These are phyloP conservation scores for Rhododendron molle DNA, from an alignment of 148 eudicot genomes.

Conservation along the genomic window DNA sequence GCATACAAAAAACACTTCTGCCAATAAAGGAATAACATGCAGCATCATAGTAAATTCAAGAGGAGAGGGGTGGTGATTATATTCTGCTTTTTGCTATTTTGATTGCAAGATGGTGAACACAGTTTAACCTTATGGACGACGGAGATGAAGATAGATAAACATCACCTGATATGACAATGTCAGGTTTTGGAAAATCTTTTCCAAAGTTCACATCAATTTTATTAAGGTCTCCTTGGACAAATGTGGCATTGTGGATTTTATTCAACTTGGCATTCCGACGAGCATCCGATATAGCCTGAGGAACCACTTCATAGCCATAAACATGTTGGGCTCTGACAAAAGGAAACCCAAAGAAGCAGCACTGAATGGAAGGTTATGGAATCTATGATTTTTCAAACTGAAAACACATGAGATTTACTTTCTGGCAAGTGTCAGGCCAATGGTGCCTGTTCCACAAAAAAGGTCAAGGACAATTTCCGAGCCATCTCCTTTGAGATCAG, in stretches of 20 bases:
- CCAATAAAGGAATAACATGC: not conserved
- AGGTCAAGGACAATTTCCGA: slow-evolving; percentile 88
- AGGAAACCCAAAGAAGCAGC: slow-evolving; percentile 10
- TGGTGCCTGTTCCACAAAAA: slow-evolving; percentile 98
- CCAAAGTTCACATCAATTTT: slow-evolving; percentile 83
- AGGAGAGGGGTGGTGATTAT: not conserved
- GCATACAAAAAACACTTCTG: not conserved
- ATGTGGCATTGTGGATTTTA: slow-evolving; percentile 75
- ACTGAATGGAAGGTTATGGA: not conserved
- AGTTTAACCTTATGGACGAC: not conserved
- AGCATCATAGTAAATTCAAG: not conserved
- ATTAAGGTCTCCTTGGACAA: slow-evolving; percentile 90
- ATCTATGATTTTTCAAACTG: slow-evolving; percentile 1
- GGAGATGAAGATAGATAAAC: not conserved
- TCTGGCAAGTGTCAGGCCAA: slow-evolving; percentile 89
- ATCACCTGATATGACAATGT: slow-evolving; percentile 86
- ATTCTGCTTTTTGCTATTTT: not conserved
- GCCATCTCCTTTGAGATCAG: slow-evolving; percentile 86
- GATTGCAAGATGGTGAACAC: not conserved
- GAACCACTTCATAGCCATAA: slow-evolving; percentile 92
- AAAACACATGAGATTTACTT: slow-evolving; percentile 33
- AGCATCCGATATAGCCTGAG: slow-evolving; percentile 89
- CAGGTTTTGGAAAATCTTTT: slow-evolving; percentile 71
- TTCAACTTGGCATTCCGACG: slow-evolving; percentile 68
- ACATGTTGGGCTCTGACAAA: slow-evolving; percentile 67